Evolutionary conservation across 2,329 filamentous ascomycete species (phyloP).

Genomic region (Xylariaceae sp.): DNA sequence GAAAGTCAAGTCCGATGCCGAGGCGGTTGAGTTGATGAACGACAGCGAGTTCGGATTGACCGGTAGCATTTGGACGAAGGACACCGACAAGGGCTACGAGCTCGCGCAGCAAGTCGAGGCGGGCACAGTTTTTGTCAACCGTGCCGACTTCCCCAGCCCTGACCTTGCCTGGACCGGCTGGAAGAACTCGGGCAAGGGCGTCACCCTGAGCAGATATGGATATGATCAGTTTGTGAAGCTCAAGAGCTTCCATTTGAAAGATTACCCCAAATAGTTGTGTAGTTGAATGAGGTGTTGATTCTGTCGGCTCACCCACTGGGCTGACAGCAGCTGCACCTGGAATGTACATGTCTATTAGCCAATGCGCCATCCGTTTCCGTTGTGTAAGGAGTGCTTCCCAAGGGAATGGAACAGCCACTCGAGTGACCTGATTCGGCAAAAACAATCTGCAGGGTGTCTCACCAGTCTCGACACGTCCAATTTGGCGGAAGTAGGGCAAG

Average conservation of each 20-base stretch:
- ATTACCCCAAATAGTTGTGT: conserved; percentile 55
- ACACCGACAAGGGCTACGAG: conserved; percentile 67
- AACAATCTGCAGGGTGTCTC: conserved; percentile 14
- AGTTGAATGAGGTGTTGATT: conserved; percentile 2
- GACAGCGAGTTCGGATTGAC: conserved; percentile 92
- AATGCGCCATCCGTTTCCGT: background rate
- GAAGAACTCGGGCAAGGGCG: conserved; percentile 93
- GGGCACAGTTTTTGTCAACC: conserved; percentile 93
- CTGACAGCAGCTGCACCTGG: background rate
- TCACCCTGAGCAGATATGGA: conserved; percentile 82
- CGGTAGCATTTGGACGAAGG: conserved; percentile 96
- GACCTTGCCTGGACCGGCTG: conserved; percentile 95
- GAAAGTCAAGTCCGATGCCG: conserved; percentile 74
- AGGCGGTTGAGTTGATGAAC: conserved; percentile 84
- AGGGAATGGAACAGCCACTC: conserved; percentile 14
- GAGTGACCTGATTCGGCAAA: conserved; percentile 13
- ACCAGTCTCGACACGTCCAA: conserved; percentile 2
- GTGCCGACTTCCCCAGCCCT: conserved; percentile 85
- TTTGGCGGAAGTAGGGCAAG: conserved; percentile 20
- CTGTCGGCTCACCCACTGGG: background rate
- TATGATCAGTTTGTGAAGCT: conserved; percentile 95
- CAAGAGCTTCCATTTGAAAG: conserved; percentile 93
- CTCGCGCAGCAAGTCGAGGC: conserved; percentile 79
- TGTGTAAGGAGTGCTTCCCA: conserved; percentile 7
- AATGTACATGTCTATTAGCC: conserved; percentile 6